Evolutionary conservation across 345 rosid species (phyloP), one percentile per base, ranked within the genome.

Genomic region (Moringa oleifera): DNA sequence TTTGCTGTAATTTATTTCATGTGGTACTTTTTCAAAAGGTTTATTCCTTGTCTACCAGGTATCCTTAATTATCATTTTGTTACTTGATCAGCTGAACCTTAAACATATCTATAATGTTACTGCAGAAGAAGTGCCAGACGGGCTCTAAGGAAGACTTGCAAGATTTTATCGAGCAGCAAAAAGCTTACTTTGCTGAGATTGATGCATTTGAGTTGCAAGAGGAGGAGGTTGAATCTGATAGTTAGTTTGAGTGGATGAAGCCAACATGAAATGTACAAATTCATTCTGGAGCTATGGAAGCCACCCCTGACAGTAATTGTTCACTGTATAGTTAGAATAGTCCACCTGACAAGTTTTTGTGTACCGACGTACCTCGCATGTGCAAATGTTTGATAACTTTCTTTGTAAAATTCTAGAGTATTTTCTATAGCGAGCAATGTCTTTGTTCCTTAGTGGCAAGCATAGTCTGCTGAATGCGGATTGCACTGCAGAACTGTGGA

Each of bases 161-260:
- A 67, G 86, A 83, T 41, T 83, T 77, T 63, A 72, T 90, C 15
- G 78, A 78, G 70, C 65, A 74, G 73, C 90, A 87, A 68, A 79
- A 62, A 78, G 89, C 90, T 59, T 87, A 90, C 63, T 90, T 85
- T 71, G 88, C 84, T 0, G 89, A 87, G 70, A 50, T 89, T 25
- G 96, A 89, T 75, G 85, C 84, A 52, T 89, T 83, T 65, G 83
- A 86, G 73, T 72, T 89, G n/a, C 52, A 69, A 52, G 89, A 80
- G 61, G 96, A 83, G 78, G 94, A 87, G 76, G 87, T 78, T 68
- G 64, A 59, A 19, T 72, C 87, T 20, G 54, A 22, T 49, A 72
- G 79, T 63, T 81, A 79, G 49, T 70, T 73, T 62, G 87, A 83
- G 64, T 82, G 67, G 75, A 53, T 65, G 31, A 46, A 41, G 47